Evolutionary conservation across 495 filamentous ascomycete species (phyloP).

Genomic region (Aspergillus conjunctus): DNA sequence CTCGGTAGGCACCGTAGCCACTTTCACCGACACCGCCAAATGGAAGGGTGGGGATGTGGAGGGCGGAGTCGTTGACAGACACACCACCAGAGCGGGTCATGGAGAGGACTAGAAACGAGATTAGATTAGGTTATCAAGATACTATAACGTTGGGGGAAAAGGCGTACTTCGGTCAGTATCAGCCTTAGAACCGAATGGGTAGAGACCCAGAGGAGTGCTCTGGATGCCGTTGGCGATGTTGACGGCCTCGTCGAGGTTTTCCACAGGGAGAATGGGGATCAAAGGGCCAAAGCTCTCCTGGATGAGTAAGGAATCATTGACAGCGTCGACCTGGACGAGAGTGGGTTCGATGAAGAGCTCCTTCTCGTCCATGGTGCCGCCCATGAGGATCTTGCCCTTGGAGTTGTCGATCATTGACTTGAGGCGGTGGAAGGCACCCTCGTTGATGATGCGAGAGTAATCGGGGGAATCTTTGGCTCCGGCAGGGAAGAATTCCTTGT

Average conservation of each 20-base stretch:
- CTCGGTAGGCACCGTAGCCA: conserved; percentile 82
- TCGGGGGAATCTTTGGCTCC: conserved; percentile 75
- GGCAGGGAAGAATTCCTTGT: conserved; percentile 81
- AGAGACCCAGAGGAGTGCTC: conserved; percentile 78
- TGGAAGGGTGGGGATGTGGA: conserved; percentile 78
- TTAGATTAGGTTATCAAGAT: conserved; percentile 17
- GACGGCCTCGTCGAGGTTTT: conserved; percentile 79
- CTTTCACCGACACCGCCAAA: conserved; percentile 92
- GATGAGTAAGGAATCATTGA: conserved; percentile 73
- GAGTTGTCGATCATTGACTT: conserved; percentile 84
- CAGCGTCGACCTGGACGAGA: conserved; percentile 70
- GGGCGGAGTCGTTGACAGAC: conserved; percentile 77
- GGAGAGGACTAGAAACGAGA: conserved; percentile 51
- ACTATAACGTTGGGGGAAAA: background rate
- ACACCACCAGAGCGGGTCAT: conserved; percentile 75
- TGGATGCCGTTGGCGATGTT: conserved; percentile 72
- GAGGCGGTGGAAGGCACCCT: conserved; percentile 75
- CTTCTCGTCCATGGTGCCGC: conserved; percentile 76
- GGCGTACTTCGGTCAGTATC: conserved; percentile 67
- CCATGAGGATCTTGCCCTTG: conserved; percentile 81
- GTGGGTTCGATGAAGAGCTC: conserved; percentile 86
- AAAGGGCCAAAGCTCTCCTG: conserved; percentile 92
- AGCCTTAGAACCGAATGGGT: conserved; percentile 77
- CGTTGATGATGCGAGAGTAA: conserved; percentile 77
- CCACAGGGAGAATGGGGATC: conserved; percentile 74